Evolutionary conservation across 441 rosid species (phyloP), one percentile per base, ranked within the genome.

Genomic region (Manihot esculenta): DNA sequence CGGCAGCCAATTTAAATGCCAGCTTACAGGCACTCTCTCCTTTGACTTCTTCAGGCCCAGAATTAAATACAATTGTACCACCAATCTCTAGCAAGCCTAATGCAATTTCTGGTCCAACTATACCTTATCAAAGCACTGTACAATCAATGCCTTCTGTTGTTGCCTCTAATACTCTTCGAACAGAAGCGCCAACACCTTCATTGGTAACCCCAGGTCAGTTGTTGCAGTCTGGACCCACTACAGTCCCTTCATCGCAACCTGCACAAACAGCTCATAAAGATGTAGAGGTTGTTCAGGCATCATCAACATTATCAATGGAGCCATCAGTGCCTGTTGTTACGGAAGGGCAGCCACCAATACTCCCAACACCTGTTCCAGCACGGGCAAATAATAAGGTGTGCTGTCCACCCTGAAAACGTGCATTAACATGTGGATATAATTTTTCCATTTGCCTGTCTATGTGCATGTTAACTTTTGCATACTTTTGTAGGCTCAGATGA

Each of bases 341-440:
- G 7, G 92, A 84, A 82, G 80, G 83, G 68, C 92, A 88, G 80
- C 97, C 93, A n/a, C 95, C 97, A 23, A 84, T 94, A 69, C 83
- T 94, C 78, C 92, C 98, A 57, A 81, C 88, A 76, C 99, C 97
- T 66, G 80, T 85, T 48, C 82, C 85, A 63, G 84, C 86, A 55
- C 80, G 83, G 55, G 68, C 84, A 64, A 72, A 55, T 71, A 81
- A 84, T 21, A 82, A 78, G 89, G 91, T 89, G 21, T n/a, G 50
- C 58, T 8, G 44, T 55, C 9, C 18, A 12, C 21, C 1, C 23
- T 2, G 14, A 30, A 44, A 1, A n/a, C 41, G 23, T 61, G 42
- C 56, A 44, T 45, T 38, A 15, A 26, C 42, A 24, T 54, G 1
- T 53, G 2, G 3, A 60, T 11, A 5, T 35, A 2, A 6, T 38